These are phyloP conservation scores for Lactarius sanguifluus DNA, from an alignment of 768 basidiomycete species.

Conservation along the genomic window DNA sequence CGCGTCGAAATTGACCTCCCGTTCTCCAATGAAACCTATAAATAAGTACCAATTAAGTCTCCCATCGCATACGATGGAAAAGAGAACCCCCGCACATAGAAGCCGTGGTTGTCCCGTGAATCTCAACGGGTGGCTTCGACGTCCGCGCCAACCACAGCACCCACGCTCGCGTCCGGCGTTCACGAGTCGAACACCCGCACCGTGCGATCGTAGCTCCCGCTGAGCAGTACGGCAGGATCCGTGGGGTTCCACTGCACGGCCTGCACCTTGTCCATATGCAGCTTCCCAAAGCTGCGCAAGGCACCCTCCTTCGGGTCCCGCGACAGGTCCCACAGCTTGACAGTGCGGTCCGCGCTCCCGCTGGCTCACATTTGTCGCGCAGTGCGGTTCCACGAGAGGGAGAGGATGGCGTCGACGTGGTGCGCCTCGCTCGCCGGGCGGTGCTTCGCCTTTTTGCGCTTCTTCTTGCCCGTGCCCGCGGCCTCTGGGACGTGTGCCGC, in stretches of 20 bases:
- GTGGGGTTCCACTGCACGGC: constrained; percentile 92
- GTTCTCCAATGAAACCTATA: constrained; percentile 90
- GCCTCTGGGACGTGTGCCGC: constrained; percentile 76
- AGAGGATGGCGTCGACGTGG: constrained; percentile 94
- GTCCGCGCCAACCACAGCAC: constrained; percentile 85
- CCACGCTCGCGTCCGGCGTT: constrained; percentile 77
- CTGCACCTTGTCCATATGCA: constrained; percentile 94
- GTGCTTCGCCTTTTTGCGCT: constrained; percentile 81
- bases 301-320: constrained; percentile 63
- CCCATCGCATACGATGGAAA: constrained; percentile 8
- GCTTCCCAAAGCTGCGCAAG: constrained; percentile 75
- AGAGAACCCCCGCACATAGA: constrained; percentile 62
- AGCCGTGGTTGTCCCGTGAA: constrained; percentile 84
- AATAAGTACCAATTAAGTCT: not conserved
- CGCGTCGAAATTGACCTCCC: constrained; percentile 88
- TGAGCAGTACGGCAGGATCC: constrained; percentile 86
- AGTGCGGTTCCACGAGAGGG: constrained; percentile 86
- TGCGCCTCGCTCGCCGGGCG: constrained; percentile 60
- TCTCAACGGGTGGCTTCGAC: constrained; percentile 96
- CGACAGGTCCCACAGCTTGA: constrained; percentile 96
- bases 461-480: constrained; percentile 94
- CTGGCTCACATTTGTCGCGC: constrained; percentile 92
- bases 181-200: constrained; percentile 92
- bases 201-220: constrained; percentile 92
- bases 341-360: constrained; percentile 90